Evolutionary conservation across 805 yeast genomes (phyloP).

Genomic region (Candida methanosorbosa): DNA sequence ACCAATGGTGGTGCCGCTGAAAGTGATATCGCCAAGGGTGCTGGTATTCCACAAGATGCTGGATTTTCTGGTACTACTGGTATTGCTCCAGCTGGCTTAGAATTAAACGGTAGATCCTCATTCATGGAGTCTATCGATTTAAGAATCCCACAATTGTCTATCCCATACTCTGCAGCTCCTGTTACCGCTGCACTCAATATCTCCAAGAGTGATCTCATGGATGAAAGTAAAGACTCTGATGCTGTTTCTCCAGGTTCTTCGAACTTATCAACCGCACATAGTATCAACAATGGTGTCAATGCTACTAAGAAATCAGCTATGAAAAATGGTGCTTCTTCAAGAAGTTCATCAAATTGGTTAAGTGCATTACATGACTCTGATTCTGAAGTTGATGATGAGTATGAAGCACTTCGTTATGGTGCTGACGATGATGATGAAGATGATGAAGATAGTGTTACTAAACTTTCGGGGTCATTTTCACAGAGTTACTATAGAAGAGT

Average conservation of each 20-base stretch:
- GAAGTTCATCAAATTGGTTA: constrained; percentile 3
- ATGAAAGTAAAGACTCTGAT: not conserved
- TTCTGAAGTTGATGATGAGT: constrained; percentile 34
- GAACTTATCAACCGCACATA: too few relatives aligned
- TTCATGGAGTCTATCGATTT: constrained; percentile 23
- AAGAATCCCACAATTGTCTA: constrained; percentile 30
- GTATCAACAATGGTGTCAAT: not conserved
- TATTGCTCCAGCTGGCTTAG: constrained; percentile 20
- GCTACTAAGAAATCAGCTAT: not conserved
- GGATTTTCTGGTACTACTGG: constrained; percentile 4
- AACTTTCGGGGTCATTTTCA: constrained; percentile 6
- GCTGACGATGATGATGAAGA: constrained; percentile 22
- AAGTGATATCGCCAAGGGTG: not conserved
- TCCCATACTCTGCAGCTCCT: constrained; percentile 71
- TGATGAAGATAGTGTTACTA: constrained; percentile 21
- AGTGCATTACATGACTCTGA: constrained; percentile 15
- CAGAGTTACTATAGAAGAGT: constrained; percentile 22
- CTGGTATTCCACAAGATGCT: not conserved
- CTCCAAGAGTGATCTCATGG: not conserved
- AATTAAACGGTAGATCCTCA: constrained; percentile 17
- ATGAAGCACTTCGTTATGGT: constrained; percentile 20
- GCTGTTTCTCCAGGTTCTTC: constrained; percentile 1
- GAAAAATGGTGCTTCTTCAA: not conserved
- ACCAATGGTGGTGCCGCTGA: constrained; percentile 4
- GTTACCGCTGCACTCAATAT: constrained; percentile 54